Conservation (phyloP, 2,329 filamentous ascomycete genomes). For the Pyricularia grisea region DNA sequence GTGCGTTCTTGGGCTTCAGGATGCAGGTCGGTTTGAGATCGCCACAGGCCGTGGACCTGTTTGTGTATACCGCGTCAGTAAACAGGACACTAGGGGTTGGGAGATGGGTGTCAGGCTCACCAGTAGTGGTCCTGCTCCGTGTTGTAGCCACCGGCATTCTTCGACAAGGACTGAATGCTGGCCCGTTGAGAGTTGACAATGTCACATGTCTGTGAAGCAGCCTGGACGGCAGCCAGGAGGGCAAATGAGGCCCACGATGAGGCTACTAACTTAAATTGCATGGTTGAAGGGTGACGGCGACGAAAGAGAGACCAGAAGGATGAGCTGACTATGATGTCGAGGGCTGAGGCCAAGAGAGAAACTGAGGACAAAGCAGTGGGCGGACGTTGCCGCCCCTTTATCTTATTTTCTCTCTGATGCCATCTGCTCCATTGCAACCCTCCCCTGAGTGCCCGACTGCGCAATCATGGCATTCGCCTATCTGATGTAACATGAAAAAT, state of each 20-base stretch:
- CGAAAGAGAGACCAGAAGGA: background rate
- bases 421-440: no score
- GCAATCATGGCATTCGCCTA: no score
- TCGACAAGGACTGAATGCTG: background rate
- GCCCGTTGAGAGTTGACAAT: background rate
- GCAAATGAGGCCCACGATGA: background rate
- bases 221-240: background rate
- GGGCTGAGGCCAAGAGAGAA: no score
- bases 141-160: background rate
- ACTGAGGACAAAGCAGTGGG: no score
- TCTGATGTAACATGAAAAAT: no score
- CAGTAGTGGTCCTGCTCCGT: background rate
- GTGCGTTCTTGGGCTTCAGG: conserved; percentile 11
- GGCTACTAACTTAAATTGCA: background rate
- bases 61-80: conserved; percentile 4
- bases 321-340: background rate
- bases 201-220: background rate
- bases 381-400: no score
- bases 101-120: background rate
- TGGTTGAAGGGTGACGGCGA: background rate
- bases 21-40: conserved; percentile 13
- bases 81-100: background rate
- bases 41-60: conserved; percentile 13
- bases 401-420: no score
- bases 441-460: no score